Evolutionary conservation across 306 rosid genomes (phyloP).

Genomic region (Malus fusca): DNA sequence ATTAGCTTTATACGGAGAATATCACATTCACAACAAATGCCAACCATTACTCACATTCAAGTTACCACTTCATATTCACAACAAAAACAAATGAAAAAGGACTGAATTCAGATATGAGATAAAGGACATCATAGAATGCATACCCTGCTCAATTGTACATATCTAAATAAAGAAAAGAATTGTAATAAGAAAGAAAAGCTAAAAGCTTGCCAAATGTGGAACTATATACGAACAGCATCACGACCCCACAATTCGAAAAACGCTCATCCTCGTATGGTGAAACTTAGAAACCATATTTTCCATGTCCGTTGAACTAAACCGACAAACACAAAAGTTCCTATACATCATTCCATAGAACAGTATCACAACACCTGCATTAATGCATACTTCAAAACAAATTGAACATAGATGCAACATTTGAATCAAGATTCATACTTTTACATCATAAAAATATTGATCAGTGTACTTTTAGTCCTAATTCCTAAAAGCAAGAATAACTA

Average conservation of each 20-base stretch:
- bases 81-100: background rate
- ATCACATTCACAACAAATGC: background rate
- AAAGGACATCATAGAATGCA: background rate
- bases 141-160: background rate
- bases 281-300: background rate
- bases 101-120: background rate
- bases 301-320: background rate
- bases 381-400: background rate
- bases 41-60: background rate
- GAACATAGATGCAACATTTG: background rate
- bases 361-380: background rate
- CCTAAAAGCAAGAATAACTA: background rate
- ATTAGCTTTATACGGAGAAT: background rate
- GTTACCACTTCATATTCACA: background rate
- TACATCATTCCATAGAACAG: background rate
- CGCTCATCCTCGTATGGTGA: background rate
- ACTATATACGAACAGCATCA: background rate
- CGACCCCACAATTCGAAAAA: background rate
- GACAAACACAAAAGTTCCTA: background rate
- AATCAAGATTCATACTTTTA: background rate
- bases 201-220: background rate
- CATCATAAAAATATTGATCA: background rate
- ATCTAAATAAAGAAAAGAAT: background rate
- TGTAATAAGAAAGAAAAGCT: background rate
- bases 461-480: background rate